These are phyloP conservation scores for Gilbertella persicaria DNA, from an alignment of 371 early-diverging fungal species.

Conservation along the genomic window DNA sequence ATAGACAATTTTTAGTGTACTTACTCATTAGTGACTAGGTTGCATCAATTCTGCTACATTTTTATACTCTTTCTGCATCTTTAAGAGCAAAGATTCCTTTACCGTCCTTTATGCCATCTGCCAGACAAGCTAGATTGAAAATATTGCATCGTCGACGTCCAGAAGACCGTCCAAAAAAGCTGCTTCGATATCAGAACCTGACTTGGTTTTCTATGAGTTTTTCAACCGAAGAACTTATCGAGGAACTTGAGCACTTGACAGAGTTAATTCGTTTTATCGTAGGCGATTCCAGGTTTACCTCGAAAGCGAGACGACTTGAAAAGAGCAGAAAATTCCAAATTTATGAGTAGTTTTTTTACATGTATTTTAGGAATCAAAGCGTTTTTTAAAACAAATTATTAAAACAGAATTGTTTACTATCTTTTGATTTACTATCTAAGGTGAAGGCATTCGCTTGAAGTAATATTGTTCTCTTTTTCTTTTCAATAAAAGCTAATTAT, in stretches of 20 bases:
- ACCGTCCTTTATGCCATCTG: constrained; percentile 58
- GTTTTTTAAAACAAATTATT: too few species aligned
- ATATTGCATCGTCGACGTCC: constrained; percentile 28
- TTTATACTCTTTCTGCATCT: constrained; percentile 53
- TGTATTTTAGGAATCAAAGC: too few species aligned
- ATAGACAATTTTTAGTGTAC: neutral
- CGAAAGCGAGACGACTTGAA: constrained; percentile 29
- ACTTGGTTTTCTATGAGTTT: constrained; percentile 47
- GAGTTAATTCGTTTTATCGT: constrained; percentile 38
- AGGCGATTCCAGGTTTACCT: constrained; percentile 35
- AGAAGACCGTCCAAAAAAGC: constrained; percentile 5
- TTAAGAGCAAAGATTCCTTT: constrained; percentile 53
- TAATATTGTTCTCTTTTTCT: too few species aligned
- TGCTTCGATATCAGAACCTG: constrained; percentile 30
- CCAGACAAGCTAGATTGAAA: constrained; percentile 47
- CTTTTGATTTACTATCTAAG: too few species aligned
- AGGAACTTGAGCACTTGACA: constrained; percentile 48
- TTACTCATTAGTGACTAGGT: constrained; percentile 18
- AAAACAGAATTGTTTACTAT: too few species aligned
- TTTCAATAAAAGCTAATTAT: too few species aligned
- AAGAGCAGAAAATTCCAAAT: too few species aligned
- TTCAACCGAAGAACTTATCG: constrained; percentile 54
- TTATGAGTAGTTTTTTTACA: too few species aligned
- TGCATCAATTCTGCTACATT: constrained; percentile 45
- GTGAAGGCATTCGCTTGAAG: too few species aligned